These are phyloP conservation scores for Tolypocladium endophyticum DNA, from an alignment of 2,329 filamentous ascomycete genomes.

Conservation along the genomic window DNA sequence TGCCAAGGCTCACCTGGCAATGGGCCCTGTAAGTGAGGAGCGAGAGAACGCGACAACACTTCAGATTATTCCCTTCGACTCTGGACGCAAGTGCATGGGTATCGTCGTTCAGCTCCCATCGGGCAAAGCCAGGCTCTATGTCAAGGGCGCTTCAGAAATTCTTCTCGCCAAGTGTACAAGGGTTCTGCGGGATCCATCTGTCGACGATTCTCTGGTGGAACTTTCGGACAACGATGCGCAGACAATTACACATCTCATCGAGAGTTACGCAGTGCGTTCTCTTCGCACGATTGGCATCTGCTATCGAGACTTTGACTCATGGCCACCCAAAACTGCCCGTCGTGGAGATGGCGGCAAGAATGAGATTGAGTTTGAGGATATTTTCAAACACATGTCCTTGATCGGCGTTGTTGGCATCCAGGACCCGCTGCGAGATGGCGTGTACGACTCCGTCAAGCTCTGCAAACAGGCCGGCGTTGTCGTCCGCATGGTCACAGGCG, in stretches of 20 bases:
- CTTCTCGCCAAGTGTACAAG: slow-evolving; percentile 45
- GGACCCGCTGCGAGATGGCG: slow-evolving; percentile 65
- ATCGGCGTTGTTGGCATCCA: slow-evolving; percentile 69
- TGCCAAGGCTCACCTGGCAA: slow-evolving; percentile 54
- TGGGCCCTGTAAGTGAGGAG: slow-evolving; percentile 54
- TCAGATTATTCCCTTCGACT: slow-evolving; percentile 68
- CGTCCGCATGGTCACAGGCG: slow-evolving; percentile 78
- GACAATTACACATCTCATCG: slow-evolving; percentile 56
- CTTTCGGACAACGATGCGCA: slow-evolving; percentile 43
- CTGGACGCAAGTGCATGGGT: slow-evolving; percentile 63
- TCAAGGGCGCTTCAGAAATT: slow-evolving; percentile 58
- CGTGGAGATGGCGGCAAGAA: slow-evolving; percentile 43
- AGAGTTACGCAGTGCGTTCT: slow-evolving; percentile 67
- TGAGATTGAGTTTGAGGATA: slow-evolving; percentile 53
- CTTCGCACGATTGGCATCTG: slow-evolving; percentile 76
- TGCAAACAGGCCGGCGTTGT: slow-evolving; percentile 70
- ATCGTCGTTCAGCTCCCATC: slow-evolving; percentile 41
- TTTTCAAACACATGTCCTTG: slow-evolving; percentile 59
- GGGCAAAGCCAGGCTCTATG: slow-evolving; percentile 43
- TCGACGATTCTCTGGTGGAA: slow-evolving; percentile 27
- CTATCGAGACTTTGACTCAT: slow-evolving; percentile 74
- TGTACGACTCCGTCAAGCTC: slow-evolving; percentile 59
- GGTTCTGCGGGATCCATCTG: slow-evolving; percentile 37
- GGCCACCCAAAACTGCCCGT: slow-evolving; percentile 61
- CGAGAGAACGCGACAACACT: slow-evolving; percentile 48